Evolutionary conservation across 208 protist species (phyloP).

Genomic region (Porcisia deanei): DNA sequence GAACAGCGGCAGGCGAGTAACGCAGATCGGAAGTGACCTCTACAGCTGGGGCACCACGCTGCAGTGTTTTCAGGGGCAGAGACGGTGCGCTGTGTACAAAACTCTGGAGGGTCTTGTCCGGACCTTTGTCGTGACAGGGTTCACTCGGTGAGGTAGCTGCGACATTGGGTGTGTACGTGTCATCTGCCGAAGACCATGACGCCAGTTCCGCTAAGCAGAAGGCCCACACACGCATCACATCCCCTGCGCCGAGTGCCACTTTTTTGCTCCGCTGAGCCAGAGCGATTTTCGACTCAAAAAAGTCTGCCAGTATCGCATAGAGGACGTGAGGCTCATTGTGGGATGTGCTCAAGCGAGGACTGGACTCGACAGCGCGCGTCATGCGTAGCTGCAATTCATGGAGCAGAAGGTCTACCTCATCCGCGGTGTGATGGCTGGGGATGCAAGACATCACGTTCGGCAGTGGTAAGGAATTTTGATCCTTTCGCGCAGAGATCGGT

Average conservation of each 20-base stretch:
- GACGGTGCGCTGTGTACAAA: constrained; percentile 28
- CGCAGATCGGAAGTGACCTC: neutral
- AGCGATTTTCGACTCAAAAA: constrained; percentile 40
- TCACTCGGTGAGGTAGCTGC: neutral
- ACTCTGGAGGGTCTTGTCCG: neutral
- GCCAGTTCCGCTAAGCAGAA: constrained; percentile 17
- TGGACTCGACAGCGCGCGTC: constrained; percentile 48
- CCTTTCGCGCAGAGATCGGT: neutral
- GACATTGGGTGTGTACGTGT: neutral
- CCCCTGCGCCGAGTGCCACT: constrained; percentile 18
- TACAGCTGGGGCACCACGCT: constrained; percentile 9
- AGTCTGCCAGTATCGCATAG: constrained; percentile 45
- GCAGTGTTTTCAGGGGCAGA: constrained; percentile 27
- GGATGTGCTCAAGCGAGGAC: constrained; percentile 25
- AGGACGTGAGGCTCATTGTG: constrained; percentile 23
- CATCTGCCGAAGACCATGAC: neutral
- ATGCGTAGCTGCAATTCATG: constrained; percentile 55
- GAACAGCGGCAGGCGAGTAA: neutral
- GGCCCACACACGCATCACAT: constrained; percentile 31
- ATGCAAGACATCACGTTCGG: constrained; percentile 8
- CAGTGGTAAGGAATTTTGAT: neutral
- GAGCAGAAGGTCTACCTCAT: constrained; percentile 29
- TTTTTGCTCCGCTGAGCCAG: constrained; percentile 22
- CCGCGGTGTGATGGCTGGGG: constrained; percentile 3
- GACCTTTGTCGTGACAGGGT: neutral